Evolutionary conservation across 2,329 filamentous ascomycete species (phyloP).

Genomic region (Ilyonectria robusta): DNA sequence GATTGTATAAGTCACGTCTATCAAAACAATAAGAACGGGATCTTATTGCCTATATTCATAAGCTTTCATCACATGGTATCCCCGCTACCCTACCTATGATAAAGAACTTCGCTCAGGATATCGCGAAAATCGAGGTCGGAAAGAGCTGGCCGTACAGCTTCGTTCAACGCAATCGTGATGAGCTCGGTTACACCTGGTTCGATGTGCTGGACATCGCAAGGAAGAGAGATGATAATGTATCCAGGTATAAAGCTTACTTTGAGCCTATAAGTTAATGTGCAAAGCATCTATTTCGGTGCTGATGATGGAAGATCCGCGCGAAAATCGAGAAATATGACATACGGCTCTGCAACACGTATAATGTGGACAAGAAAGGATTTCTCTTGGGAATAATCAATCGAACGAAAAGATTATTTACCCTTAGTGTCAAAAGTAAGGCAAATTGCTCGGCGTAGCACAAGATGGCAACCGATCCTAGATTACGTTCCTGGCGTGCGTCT

Average conservation of each 20-base stretch:
- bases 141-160: not conserved
- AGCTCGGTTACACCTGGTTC: not conserved
- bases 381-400: conserved; percentile 20
- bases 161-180: not conserved
- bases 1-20: conserved; percentile 17
- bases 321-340: not conserved
- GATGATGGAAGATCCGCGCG: not conserved
- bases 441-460: conserved; percentile 15
- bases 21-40: conserved; percentile 30
- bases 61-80: conserved; percentile 27
- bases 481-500: conserved; percentile 22
- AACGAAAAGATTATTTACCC: conserved; percentile 20
- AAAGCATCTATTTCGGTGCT: not conserved
- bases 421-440: conserved; percentile 16
- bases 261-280: not conserved
- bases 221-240: not conserved
- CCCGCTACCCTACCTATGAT: conserved; percentile 19
- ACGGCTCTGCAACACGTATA: not conserved
- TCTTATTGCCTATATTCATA: conserved; percentile 32
- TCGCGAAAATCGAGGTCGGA: not conserved
- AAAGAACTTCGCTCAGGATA: conserved; percentile 14
- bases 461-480: too few species aligned
- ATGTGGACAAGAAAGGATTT: not conserved
- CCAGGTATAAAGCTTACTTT: not conserved
- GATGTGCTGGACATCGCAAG: not conserved